phyloP scores from a whole-genome alignment of 352 stramenopile genomes.

The Pythium oligandrum region DNA sequence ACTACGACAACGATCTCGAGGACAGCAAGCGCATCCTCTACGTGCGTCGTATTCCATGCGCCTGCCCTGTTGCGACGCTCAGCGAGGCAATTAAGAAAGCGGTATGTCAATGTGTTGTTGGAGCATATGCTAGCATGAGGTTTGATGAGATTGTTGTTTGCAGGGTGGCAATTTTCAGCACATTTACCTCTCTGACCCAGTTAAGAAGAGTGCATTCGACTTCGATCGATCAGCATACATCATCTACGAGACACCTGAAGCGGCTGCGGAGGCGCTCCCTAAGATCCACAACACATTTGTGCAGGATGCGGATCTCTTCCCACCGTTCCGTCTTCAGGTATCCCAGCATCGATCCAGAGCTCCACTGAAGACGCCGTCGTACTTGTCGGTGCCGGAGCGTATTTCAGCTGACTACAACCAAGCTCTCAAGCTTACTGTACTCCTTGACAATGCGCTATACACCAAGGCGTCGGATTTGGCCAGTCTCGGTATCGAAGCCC shows the following conservation, averaged over 20 bases:
- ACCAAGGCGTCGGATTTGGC: slow-evolving; percentile 37
- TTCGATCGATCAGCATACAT: slow-evolving; percentile 85
- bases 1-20: slow-evolving; percentile 78
- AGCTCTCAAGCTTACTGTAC: slow-evolving; percentile 42
- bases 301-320: slow-evolving; percentile 67
- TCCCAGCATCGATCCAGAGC: slow-evolving; percentile 71
- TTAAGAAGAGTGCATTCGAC: slow-evolving; percentile 84
- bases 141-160: not conserved
- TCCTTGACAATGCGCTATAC: slow-evolving; percentile 64
- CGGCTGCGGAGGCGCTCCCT: slow-evolving; percentile 62
- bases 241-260: slow-evolving; percentile 70
- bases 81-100: slow-evolving; percentile 82
- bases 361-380: slow-evolving; percentile 79
- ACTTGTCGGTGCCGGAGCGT: slow-evolving; percentile 64
- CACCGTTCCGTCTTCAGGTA: slow-evolving; percentile 72
- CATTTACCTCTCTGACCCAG: slow-evolving; percentile 75
- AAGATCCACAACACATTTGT: slow-evolving; percentile 88
- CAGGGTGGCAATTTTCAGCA: slow-evolving; percentile 72
- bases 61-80: slow-evolving; percentile 59
- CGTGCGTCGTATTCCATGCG: slow-evolving; percentile 75
- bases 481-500: slow-evolving; percentile 45
- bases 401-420: slow-evolving; percentile 60
- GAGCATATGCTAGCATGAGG: not conserved
- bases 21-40: slow-evolving; percentile 74
- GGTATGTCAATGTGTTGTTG: slow-evolving; percentile 28